These are phyloP conservation scores for Millerozyma miso DNA, from an alignment of 805 yeast genomes.

Conservation along the genomic window DNA sequence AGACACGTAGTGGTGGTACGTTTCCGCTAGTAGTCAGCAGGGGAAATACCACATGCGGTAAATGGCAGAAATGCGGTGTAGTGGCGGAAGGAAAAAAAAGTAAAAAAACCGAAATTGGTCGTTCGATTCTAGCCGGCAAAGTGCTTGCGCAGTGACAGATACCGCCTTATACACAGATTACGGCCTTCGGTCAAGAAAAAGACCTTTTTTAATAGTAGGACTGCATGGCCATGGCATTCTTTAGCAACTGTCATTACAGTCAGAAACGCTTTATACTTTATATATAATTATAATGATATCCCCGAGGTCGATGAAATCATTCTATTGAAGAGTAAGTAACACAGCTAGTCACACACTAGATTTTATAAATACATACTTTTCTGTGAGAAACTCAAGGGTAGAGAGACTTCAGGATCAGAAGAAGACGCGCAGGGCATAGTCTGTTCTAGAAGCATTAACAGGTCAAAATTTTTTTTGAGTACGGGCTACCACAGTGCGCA, in stretches of 20 bases:
- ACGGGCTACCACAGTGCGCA: background rate
- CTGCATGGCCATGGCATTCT: background rate
- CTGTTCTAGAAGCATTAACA: background rate
- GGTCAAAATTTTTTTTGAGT: background rate
- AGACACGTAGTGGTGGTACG: no score
- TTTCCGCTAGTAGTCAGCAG: no score
- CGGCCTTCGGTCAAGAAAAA: background rate
- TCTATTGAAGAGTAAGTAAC: background rate
- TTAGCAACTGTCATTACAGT: background rate
- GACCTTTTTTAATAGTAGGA: background rate
- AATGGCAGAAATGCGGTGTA: no score
- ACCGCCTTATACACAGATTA: background rate
- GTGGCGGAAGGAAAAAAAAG: no score
- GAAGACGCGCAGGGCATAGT: background rate
- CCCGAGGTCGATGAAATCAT: background rate
- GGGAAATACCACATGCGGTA: no score
- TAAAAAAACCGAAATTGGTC: no score
- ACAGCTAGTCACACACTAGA: background rate
- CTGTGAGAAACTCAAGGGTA: background rate
- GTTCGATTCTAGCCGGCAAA: background rate
- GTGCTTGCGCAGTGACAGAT: background rate
- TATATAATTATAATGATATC: background rate
- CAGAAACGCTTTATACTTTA: background rate
- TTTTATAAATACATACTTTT: background rate
- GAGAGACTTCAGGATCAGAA: background rate